These are phyloP conservation scores for Eucalyptus paniculata DNA, from an alignment of 345 rosid species.

Conservation along the genomic window DNA sequence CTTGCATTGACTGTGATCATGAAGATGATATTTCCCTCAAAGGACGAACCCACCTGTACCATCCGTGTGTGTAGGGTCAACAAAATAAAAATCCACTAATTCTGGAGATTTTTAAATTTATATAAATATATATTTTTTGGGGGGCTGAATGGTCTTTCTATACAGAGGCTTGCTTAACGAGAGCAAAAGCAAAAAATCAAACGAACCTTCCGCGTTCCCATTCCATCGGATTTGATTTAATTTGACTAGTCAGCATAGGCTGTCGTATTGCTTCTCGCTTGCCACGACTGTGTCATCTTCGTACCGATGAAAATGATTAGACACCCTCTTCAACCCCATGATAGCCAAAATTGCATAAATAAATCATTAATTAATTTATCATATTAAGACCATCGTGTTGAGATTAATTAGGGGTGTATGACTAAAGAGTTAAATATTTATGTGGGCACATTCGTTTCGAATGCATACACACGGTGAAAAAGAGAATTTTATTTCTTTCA, in stretches of 20 bases:
- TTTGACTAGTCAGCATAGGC: background rate
- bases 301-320: background rate
- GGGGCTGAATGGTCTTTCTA: background rate
- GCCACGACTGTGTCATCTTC: background rate
- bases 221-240: background rate
- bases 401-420: background rate
- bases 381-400: background rate
- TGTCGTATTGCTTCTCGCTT: background rate
- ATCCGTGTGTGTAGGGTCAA: constrained; percentile 1
- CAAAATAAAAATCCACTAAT: background rate
- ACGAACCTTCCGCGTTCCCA: background rate
- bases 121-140: background rate
- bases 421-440: background rate
- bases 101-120: background rate
- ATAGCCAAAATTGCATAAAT: background rate
- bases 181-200: background rate
- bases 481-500: too few relatives aligned
- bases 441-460: background rate
- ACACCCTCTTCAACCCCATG: background rate
- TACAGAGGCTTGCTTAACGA: background rate
- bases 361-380: background rate
- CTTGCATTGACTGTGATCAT: background rate
- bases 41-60: background rate
- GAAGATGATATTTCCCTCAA: background rate
- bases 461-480: background rate